Conservation (phyloP, 2,329 filamentous ascomycete genomes). For the Fusarium drepaniforme region DNA sequence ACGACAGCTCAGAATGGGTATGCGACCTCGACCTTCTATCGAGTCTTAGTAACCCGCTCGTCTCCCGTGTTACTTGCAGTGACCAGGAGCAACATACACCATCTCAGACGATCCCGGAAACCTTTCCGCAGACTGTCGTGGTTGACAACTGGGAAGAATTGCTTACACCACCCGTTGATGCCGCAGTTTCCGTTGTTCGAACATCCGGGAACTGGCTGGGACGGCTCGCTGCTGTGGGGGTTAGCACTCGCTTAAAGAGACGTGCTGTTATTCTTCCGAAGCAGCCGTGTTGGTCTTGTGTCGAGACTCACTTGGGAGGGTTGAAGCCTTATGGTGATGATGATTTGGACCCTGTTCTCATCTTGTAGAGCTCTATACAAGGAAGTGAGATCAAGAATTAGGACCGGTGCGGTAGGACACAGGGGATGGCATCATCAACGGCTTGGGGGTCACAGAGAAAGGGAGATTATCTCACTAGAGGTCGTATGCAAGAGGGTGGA, state of each 20-base stretch:
- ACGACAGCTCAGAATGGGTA: not conserved
- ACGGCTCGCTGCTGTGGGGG: not conserved
- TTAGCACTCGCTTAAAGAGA: not conserved
- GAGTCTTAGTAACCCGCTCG: not conserved
- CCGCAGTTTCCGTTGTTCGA: not conserved
- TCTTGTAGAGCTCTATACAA: not conserved
- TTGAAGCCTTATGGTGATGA: not conserved
- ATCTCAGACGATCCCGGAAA: not conserved
- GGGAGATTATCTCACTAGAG: not conserved
- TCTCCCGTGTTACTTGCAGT: not conserved
- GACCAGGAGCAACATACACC: not conserved
- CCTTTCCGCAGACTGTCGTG: not conserved
- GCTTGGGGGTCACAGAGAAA: not conserved
- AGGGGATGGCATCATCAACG: not conserved
- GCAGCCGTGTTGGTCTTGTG: not conserved
- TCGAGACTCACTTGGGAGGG: not conserved
- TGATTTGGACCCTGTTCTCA: not conserved
- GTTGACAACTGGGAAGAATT: not conserved
- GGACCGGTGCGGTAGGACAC: not conserved
- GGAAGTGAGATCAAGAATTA: no score
- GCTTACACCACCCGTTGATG: not conserved
- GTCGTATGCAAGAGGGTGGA: not conserved
- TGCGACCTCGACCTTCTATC: not conserved
- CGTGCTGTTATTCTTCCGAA: not conserved
- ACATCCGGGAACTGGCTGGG: not conserved